Evolutionary conservation across 2,329 filamentous ascomycete species (phyloP), one percentile per base, ranked within the genome.

Genomic region (Alternaria viburni): DNA sequence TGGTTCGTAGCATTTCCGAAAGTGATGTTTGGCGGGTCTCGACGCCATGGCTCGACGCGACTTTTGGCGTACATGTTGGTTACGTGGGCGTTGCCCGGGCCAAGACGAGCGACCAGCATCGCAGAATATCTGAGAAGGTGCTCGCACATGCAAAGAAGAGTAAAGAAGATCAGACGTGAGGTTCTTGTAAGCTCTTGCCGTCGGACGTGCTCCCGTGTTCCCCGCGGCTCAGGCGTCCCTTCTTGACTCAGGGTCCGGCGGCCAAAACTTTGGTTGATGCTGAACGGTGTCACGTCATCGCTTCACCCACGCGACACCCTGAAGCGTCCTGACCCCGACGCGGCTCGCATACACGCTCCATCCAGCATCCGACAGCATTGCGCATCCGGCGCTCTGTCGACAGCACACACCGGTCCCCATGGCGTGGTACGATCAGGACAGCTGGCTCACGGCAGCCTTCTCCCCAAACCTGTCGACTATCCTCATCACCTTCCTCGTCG

Each of bases 401-500:
- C 25, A 45, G 13, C 28, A 28, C 26, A 9, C 21, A 30, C 12
- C 25, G 21, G 17, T 12, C 5, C 13, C 12, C 32, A 80, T 80
- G 77, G 75, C 77, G 49, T 80, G 77, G 77, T 66, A 79, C 64
- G 76, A 80, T 62, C 61, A 76, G 66, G 76, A 80, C 68, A 78
- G 77, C 72, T 85, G 82, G 81, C 76, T 82, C 47, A 84, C 83
- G 15, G 81, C 80, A 70, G 79, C 81, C 36, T 81, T 85, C 62
- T 81, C 81, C 54, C 82, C 83, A 4, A 76, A 77, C 44, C 73
- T 79, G 25, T 79, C 80, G 9, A 81, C 83, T 62, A 86, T 98
- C 73, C 70, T 89, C 65, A 77, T 95, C 76, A 91, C 93, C 13
- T 74, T 91, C 19, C 68, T 93, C 60, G 83, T 97, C 74, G 88